phyloP scores from a whole-genome alignment of 2,329 filamentous ascomycete species.

The Pseudogymnoascus sp. region DNA sequence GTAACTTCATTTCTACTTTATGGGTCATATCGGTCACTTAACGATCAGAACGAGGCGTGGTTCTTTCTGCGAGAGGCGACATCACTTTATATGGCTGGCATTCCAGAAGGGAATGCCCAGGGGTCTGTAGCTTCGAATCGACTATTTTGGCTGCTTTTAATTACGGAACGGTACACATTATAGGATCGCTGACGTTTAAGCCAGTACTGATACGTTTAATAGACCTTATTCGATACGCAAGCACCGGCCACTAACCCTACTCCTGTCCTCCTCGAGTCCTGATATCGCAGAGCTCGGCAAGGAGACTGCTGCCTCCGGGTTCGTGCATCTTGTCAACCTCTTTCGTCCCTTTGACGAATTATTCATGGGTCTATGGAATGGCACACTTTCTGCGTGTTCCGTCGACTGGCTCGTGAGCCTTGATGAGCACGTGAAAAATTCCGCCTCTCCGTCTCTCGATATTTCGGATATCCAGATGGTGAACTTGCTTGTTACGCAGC shows the following conservation, averaged over 20 bases:
- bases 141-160: slow-evolving; percentile 53
- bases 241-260: slow-evolving; percentile 52
- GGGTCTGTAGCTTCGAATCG: slow-evolving; percentile 39
- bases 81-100: slow-evolving; percentile 47
- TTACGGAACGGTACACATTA: slow-evolving; percentile 44
- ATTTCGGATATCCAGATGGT: slow-evolving; percentile 57
- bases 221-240: slow-evolving; percentile 56
- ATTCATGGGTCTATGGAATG: slow-evolving; percentile 57
- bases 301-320: slow-evolving; percentile 45
- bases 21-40: slow-evolving; percentile 6
- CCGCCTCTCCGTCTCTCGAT: slow-evolving; percentile 20
- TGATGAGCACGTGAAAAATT: slow-evolving; percentile 45
- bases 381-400: slow-evolving; percentile 38
- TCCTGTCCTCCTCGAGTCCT: slow-evolving; percentile 49
- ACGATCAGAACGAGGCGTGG: slow-evolving; percentile 45
- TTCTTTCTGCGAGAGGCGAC: slow-evolving; percentile 53
- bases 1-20: background rate
- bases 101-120: slow-evolving; percentile 51
- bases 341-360: slow-evolving; percentile 55
- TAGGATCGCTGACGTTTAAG: background rate
- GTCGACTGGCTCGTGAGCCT: slow-evolving; percentile 29
- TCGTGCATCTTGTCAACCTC: slow-evolving; percentile 50
- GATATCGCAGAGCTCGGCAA: slow-evolving; percentile 40
- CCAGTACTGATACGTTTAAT: background rate
- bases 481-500: slow-evolving; percentile 59